Evolutionary conservation across 2,329 filamentous ascomycete species (phyloP), one percentile per base, ranked within the genome.

Genomic region (Pyricularia sp.): DNA sequence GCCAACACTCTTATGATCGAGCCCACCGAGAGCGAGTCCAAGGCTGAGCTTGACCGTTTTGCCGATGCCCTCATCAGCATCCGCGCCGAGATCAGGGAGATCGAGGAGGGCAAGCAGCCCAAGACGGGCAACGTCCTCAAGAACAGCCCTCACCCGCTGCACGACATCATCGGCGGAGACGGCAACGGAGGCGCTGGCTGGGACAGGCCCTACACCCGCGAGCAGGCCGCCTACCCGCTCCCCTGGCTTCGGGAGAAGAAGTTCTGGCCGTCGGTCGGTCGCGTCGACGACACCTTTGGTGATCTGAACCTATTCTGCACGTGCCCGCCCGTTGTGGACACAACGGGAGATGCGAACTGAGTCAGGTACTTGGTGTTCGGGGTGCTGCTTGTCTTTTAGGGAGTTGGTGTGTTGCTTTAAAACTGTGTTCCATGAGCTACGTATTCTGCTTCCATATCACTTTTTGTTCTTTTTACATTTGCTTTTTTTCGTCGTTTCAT

Each of bases 1-100:
- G 87, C 92, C 68, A 96, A 96, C 81, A 97, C 94, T 0, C 87
- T 98, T 64, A 98, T 98, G 94, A 97, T 98, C 73, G 94, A 98
- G 82, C 94, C 94, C 2, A 98, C 94, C 0, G 94, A 97, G 81
- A 94, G 90, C 17, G 94, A 98, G 83, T 92, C 88, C 79, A 94
- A 95, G 78, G 90, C 90, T 71, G 94, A 98, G 83, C 87, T 98
- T 2, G 94, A 97, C 79, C 90, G 94, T 26, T 97, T 97, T 83
- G 92, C 93, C 71, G 91, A 97, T 72, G 93, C 94, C 0, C 83
- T 98, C 61, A 92, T 98, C 74, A 88, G 87, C 69, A 98, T 98
- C 76, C 88, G 94, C 23, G 79, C 86, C 70, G 94, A 98, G 81
- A 97, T 98, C 74, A 85, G 86, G 36, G 91, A 90, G 67, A 81